Base-by-base conservation (phyloP, 768 basidiomycete species). In the Pleurotus cornucopiae region DNA sequence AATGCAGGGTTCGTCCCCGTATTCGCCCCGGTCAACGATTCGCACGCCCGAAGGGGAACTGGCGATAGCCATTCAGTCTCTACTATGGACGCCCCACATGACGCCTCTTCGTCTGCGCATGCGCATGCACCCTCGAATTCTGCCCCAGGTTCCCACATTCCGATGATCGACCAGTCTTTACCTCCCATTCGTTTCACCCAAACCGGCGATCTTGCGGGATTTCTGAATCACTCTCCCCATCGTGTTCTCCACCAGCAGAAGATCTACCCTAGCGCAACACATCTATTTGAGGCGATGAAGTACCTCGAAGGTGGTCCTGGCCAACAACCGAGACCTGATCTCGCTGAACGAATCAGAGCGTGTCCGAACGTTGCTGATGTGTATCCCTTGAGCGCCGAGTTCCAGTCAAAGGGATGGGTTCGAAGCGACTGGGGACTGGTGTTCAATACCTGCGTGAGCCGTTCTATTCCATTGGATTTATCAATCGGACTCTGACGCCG, bases 281-380 rank as follows among this genome's bases (percentile, higher is more conserved):
- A 92, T 61, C 75, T 92, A n/a, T 78, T 83, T 54, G 88, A 92
- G 68, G 88, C 89, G 6, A 72, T 88, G 63, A 88, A 88, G 66
- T 92, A 83, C 66, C 63, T 82, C 38, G 74, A 75, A 2, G 51
- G 51, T 41, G 37, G n/a, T 16, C 51, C 51, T 41, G 51, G 51
- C 6, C 51, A 52, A 41, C 51, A 13, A 11, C 66, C 73, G 18
- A 71, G 73, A 2, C 81, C 79, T 0, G 77, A 79, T 0, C 61
- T 87, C 14, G 82, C 83, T 9, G 83, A 88, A 55, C 61, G 63
- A 25, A 85, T 91, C 55, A 75, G 87, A 16, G 44, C n/a, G 1
- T 71, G 69, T 54, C 53, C 57, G 6, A 64, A 72, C 37, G 65
- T 74, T 12, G 62, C 62, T 11, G 69, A 73, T 0, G 72, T 81